A percentile compares a stretch with the other conserved stretches of the same genome.
These are phyloP conservation scores for Sclerotinia minor DNA, from an alignment of 2,329 filamentous ascomycete species.

Conservation along the genomic window DNA sequence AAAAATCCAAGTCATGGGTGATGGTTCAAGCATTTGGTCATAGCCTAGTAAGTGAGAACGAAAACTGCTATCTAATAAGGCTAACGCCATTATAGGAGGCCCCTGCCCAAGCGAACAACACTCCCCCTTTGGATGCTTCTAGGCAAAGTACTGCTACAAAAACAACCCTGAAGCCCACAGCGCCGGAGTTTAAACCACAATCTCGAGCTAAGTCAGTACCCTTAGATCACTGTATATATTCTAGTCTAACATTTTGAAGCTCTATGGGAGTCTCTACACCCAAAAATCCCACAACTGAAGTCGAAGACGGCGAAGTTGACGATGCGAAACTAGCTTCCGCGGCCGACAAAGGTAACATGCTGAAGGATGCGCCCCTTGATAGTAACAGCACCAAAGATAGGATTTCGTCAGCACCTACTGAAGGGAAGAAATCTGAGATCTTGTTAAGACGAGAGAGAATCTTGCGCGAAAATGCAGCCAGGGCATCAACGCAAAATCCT, in stretches of 20 bases:
- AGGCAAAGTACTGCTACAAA: slow-evolving; percentile 29
- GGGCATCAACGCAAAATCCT: slow-evolving; percentile 30
- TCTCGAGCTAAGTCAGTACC: slow-evolving; percentile 40
- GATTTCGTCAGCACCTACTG: slow-evolving; percentile 27
- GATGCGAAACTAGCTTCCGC: slow-evolving; percentile 50
- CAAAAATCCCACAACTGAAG: slow-evolving; percentile 46
- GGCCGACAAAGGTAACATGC: slow-evolving; percentile 15
- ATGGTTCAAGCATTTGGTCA: slow-evolving; percentile 72
- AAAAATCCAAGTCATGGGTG: slow-evolving; percentile 67
- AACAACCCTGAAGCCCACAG: slow-evolving; percentile 57
- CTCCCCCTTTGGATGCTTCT: slow-evolving; percentile 22
- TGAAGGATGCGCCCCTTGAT: slow-evolving; percentile 22
- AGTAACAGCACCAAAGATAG: slow-evolving; percentile 30
- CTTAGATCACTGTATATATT: not conserved
- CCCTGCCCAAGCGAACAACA: slow-evolving; percentile 26
- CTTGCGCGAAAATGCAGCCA: slow-evolving; percentile 37
- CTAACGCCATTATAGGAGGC: slow-evolving; percentile 37
- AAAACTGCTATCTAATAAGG: slow-evolving; percentile 29
- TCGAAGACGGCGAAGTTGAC: slow-evolving; percentile 73
- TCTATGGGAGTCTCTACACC: slow-evolving; percentile 41
- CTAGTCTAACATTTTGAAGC: slow-evolving; percentile 42
- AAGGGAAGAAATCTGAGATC: slow-evolving; percentile 37
- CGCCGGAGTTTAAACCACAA: slow-evolving; percentile 64
- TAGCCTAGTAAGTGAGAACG: slow-evolving; percentile 54
- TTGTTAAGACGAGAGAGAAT: slow-evolving; percentile 37